Evolutionary conservation across 352 stramenopile genomes (phyloP).

Genomic region (Globisporangium nodosum): DNA sequence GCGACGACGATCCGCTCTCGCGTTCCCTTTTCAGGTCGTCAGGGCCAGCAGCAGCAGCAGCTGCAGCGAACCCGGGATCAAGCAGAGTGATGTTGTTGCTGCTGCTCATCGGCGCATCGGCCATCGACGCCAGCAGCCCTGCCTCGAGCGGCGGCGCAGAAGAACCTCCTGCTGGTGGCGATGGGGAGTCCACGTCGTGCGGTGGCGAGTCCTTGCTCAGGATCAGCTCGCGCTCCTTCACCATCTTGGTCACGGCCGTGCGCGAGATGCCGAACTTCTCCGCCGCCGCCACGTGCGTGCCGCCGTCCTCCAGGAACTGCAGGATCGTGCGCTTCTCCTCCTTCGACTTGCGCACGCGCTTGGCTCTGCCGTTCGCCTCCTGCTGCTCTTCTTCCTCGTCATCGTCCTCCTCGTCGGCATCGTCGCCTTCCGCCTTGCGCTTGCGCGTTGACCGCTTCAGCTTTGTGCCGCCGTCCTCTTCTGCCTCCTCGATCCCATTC

Average conservation of each 20-base stretch:
- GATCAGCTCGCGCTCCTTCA: constrained; percentile 48
- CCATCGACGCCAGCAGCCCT: not conserved
- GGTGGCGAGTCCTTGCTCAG: constrained; percentile 5
- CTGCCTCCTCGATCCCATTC: constrained; percentile 2
- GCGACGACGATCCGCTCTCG: not conserved
- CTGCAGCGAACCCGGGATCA: not conserved
- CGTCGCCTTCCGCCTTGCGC: constrained; percentile 3
- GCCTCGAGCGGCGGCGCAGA: not conserved
- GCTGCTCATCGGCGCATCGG: not conserved
- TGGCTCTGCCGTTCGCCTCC: constrained; percentile 14
- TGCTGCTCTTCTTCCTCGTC: not conserved
- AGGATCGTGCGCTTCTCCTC: constrained; percentile 52
- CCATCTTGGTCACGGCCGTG: constrained; percentile 51
- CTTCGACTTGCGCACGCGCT: constrained; percentile 40
- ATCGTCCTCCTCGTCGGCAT: not conserved
- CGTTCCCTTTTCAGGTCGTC: not conserved
- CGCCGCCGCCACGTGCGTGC: constrained; percentile 35
- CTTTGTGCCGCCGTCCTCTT: not conserved
- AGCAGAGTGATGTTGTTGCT: not conserved
- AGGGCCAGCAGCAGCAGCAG: not conserved
- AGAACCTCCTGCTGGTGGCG: constrained; percentile 1
- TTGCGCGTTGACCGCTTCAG: constrained; percentile 1
- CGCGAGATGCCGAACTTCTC: constrained; percentile 55
- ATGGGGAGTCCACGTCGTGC: not conserved
- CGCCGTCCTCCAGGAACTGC: constrained; percentile 46